Percentiles rank a stretch among this genome's conserved stretches.
Evolutionary conservation across 2,329 filamentous ascomycete genomes (phyloP).

Genomic region (Cercospora sesami): DNA sequence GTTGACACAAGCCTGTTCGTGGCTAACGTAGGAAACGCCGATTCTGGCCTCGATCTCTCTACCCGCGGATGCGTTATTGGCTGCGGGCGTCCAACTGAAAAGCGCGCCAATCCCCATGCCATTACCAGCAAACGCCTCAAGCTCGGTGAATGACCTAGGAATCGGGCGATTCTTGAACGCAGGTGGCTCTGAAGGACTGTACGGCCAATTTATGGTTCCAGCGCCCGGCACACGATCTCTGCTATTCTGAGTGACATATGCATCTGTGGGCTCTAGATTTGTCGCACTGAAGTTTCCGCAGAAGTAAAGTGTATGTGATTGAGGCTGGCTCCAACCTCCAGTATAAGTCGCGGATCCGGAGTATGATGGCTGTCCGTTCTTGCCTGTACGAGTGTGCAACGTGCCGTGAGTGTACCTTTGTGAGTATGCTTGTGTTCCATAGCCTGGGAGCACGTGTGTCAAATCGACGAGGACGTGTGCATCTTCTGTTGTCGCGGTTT

Average conservation of each 20-base stretch:
- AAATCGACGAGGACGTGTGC: conserved; percentile 51
- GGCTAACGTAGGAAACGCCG: conserved; percentile 26
- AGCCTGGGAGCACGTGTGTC: conserved; percentile 51
- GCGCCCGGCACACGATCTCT: conserved; percentile 19
- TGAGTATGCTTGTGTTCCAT: conserved; percentile 31
- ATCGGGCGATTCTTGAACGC: conserved; percentile 18
- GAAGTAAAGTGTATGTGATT: conserved; percentile 48
- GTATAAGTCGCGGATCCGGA: conserved; percentile 51
- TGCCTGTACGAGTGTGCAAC: conserved; percentile 34
- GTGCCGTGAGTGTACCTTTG: conserved; percentile 26
- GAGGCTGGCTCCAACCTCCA: conserved; percentile 49
- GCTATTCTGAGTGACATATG: conserved; percentile 19
- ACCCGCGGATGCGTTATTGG: conserved; percentile 17
- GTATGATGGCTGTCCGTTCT: conserved; percentile 39
- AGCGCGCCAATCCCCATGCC: conserved; percentile 26
- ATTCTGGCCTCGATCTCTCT: conserved; percentile 18
- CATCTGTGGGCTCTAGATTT: conserved; percentile 15
- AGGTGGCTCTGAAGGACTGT: conserved; percentile 22
- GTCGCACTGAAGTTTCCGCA: conserved; percentile 39
- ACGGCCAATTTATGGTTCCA: conserved; percentile 28
- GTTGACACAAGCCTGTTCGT: conserved; percentile 23
- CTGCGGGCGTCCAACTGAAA: conserved; percentile 25
- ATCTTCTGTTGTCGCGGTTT: conserved; percentile 26
- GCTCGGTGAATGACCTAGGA: conserved; percentile 23
- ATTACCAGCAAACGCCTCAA: conserved; percentile 23